Conservation (phyloP, 176 grass and related monocot genomes). For the Avena insularis region DNA sequence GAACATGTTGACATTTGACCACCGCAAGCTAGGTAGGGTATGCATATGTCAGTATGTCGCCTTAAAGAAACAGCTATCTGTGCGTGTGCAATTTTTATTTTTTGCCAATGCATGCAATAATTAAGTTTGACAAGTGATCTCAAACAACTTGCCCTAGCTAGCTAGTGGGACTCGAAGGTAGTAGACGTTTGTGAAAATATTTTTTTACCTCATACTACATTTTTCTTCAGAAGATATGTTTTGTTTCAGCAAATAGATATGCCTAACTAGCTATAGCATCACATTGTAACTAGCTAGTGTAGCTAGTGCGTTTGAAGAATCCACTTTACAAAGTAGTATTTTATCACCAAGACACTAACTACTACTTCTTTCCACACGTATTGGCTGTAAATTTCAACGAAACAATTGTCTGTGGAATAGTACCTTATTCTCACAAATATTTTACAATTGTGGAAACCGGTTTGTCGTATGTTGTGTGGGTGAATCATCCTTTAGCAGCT, state of each 20-base stretch:
- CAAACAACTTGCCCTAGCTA: neutral
- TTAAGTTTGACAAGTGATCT: neutral
- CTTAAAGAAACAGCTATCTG: neutral
- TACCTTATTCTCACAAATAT: conserved; percentile 39
- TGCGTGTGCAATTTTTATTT: neutral
- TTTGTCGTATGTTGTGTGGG: neutral
- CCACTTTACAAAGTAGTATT: conserved; percentile 27
- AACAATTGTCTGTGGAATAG: neutral
- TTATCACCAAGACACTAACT: neutral
- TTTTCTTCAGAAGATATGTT: too few species aligned
- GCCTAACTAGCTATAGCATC: neutral
- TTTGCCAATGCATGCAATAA: neutral
- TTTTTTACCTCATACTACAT: too few species aligned
- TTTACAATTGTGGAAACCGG: neutral
- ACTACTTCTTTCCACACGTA: neutral
- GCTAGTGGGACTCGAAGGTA: too few species aligned
- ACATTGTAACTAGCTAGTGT: neutral
- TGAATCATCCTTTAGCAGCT: conserved; percentile 35
- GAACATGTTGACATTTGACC: conserved; percentile 20
- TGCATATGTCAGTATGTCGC: neutral
- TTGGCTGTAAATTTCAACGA: neutral
- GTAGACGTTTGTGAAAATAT: too few species aligned
- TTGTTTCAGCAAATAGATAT: neutral
- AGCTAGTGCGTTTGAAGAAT: conserved; percentile 28
- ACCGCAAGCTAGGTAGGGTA: conserved; percentile 1